A percentile compares a stretch with the other conserved stretches of the same genome.
phyloP scores from a whole-genome alignment of 2,329 filamentous ascomycete species.

The Fusarium sp. region DNA sequence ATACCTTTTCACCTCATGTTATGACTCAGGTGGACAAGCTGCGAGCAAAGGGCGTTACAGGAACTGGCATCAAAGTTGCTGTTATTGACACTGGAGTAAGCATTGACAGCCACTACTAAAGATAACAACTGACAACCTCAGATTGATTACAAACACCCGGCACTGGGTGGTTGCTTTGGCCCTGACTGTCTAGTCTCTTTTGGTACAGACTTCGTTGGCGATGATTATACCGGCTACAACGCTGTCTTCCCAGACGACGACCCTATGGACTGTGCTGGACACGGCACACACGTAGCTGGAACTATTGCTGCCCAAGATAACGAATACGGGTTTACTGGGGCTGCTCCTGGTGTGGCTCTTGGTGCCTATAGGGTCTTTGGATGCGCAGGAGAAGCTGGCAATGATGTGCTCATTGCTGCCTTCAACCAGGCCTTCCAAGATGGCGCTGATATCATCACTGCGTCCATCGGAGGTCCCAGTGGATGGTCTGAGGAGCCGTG shows the following conservation, averaged over 20 bases:
- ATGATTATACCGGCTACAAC: constrained; percentile 43
- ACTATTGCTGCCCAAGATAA: constrained; percentile 67
- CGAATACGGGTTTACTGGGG: constrained; percentile 62
- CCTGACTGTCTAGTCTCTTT: constrained; percentile 64
- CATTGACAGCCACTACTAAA: background rate
- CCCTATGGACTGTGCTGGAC: constrained; percentile 62
- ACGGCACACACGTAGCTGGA: constrained; percentile 68
- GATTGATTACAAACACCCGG: constrained; percentile 69
- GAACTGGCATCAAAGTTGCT: constrained; percentile 61
- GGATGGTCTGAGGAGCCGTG: constrained; percentile 5
- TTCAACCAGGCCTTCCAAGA: constrained; percentile 67
- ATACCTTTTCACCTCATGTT: constrained; percentile 52
- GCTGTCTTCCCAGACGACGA: constrained; percentile 55
- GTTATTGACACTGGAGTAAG: constrained; percentile 59
- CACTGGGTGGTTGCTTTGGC: constrained; percentile 71
- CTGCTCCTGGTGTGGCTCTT: constrained; percentile 63
- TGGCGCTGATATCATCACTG: constrained; percentile 63
- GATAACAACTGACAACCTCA: background rate
- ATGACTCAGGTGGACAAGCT: constrained; percentile 65
- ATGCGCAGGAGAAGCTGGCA: constrained; percentile 37
- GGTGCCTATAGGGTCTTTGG: constrained; percentile 57
- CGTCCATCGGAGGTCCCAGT: constrained; percentile 55
- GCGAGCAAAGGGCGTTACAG: constrained; percentile 56
- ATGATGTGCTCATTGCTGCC: constrained; percentile 66
- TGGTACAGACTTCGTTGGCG: constrained; percentile 66